Evolutionary conservation across 352 stramenopile species (phyloP).

Genomic region (Pythium pyrilobum): DNA sequence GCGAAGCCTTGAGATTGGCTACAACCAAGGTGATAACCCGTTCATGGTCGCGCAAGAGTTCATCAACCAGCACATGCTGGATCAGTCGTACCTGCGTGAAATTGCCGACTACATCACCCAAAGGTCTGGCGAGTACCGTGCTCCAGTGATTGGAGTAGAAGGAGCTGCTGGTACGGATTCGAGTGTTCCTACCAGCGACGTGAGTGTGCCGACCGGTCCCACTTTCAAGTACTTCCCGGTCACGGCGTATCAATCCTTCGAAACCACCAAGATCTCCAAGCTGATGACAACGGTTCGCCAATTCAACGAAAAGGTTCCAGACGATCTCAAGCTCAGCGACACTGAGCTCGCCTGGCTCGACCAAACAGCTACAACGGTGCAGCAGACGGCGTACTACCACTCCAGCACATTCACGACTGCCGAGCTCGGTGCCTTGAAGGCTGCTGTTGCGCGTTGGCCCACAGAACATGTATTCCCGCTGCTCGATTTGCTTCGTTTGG

Average conservation of each 20-base stretch:
- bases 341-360: constrained; percentile 56
- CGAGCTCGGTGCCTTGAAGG: constrained; percentile 59
- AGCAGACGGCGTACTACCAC: constrained; percentile 90
- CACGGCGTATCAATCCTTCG: constrained; percentile 89
- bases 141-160: constrained; percentile 52
- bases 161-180: constrained; percentile 9
- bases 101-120: constrained; percentile 97
- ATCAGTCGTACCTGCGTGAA: constrained; percentile 89
- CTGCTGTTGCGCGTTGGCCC: constrained; percentile 67
- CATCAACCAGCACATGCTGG: constrained; percentile 95
- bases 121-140: constrained; percentile 70
- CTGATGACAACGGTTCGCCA: constrained; percentile 88
- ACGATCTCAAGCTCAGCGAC: constrained; percentile 34
- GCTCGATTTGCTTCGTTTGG: constrained; percentile 89
- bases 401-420: constrained; percentile 69
- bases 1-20: constrained; percentile 94
- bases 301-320: constrained; percentile 80
- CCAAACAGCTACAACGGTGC: constrained; percentile 54
- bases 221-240: constrained; percentile 69
- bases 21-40: constrained; percentile 97
- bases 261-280: constrained; percentile 90
- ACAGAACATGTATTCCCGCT: constrained; percentile 81
- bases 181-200: background rate
- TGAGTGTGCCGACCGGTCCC: background rate
- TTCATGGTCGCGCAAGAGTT: constrained; percentile 95